Conservation (phyloP, 208 protist genomes). For the Hexamita inflata region DNA sequence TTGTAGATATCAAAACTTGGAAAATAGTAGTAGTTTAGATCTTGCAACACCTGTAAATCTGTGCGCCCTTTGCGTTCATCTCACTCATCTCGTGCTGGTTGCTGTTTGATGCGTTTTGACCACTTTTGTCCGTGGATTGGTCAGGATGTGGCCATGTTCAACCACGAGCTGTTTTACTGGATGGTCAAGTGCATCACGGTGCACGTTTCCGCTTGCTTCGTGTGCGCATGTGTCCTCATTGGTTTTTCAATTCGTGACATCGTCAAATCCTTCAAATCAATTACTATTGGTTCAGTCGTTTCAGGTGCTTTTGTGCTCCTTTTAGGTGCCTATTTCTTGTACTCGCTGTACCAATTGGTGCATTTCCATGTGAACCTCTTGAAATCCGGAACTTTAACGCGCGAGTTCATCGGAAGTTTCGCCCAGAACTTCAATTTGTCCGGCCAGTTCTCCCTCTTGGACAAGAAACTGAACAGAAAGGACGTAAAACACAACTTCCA, state of each 20-base stretch:
- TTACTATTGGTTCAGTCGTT: background rate
- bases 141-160: background rate
- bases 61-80: slow-evolving; percentile 5
- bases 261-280: background rate
- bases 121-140: slow-evolving; percentile 9
- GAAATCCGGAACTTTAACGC: background rate
- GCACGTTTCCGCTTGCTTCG: background rate
- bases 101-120: slow-evolving; percentile 3
- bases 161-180: slow-evolving; percentile 1
- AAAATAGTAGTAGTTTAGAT: too few species aligned
- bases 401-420: background rate
- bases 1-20: too few species aligned
- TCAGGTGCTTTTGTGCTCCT: background rate
- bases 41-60: background rate
- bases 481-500: too few species aligned
- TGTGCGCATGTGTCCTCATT: background rate
- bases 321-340: background rate
- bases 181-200: background rate
- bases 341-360: background rate
- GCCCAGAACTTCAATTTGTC: background rate
- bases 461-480: too few species aligned
- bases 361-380: slow-evolving; percentile 1
- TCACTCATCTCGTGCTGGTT: background rate
- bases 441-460: background rate
- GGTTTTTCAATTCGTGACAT: too few species aligned